Conservation (phyloP, 768 basidiomycete species). For the Exsudoporus frostii region DNA sequence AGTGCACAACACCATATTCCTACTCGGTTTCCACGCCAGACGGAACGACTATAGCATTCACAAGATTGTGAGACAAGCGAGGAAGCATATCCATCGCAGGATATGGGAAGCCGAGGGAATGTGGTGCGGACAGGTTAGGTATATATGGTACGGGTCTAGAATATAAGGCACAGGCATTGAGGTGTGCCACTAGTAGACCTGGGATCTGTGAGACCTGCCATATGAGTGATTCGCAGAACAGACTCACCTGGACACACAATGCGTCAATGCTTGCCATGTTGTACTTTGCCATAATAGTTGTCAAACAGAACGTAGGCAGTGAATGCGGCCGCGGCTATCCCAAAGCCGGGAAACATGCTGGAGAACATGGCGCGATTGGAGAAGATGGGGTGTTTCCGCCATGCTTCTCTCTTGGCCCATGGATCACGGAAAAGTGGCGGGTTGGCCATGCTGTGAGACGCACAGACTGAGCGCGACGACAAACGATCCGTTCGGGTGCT, state of each 20-base stretch:
- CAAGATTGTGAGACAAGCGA: neutral
- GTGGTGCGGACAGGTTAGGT: neutral
- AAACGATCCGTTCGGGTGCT: neutral
- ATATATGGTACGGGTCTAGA: constrained; percentile 12
- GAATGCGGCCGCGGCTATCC: constrained; percentile 89
- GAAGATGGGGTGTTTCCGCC: constrained; percentile 90
- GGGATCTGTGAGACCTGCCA: neutral
- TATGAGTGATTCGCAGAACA: neutral
- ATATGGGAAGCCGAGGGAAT: neutral
- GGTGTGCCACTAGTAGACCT: neutral
- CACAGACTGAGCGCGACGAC: constrained; percentile 10
- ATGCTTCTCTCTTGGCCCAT: constrained; percentile 91
- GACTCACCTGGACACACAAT: constrained; percentile 5
- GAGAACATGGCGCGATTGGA: constrained; percentile 83
- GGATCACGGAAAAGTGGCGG: constrained; percentile 85
- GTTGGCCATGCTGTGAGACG: constrained; percentile 48
- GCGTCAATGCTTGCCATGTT: constrained; percentile 24
- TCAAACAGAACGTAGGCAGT: constrained; percentile 87
- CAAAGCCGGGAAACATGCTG: constrained; percentile 92
- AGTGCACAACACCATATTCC: too few relatives aligned
- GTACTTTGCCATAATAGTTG: constrained; percentile 53
- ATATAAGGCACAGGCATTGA: neutral
- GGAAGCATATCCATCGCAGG: neutral
- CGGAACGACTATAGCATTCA: neutral
- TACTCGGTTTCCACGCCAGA: neutral